Conservation (phyloP, 495 filamentous ascomycete species). For the Hypoxylon crocopeplum region DNA sequence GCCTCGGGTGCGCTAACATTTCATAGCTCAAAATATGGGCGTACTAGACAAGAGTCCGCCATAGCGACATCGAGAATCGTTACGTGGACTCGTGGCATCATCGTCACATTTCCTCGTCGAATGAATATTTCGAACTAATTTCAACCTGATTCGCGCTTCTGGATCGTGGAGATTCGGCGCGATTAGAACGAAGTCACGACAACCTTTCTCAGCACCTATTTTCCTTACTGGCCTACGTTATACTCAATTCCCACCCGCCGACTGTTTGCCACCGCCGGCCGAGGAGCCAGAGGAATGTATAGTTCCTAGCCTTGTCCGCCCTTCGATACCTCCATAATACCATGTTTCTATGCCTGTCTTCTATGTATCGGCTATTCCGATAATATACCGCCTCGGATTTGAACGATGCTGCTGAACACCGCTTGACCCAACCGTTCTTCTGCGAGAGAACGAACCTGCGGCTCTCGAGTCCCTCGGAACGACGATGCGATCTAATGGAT, state of each 20-base stretch:
- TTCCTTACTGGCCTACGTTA: constrained; percentile 43
- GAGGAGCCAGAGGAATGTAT: constrained; percentile 37
- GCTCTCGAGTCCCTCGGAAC: background rate
- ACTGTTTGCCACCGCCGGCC: constrained; percentile 32
- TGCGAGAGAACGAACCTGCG: background rate
- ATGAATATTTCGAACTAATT: constrained; percentile 48
- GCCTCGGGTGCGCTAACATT: constrained; percentile 33
- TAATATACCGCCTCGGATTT: constrained; percentile 31
- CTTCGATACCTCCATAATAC: constrained; percentile 36
- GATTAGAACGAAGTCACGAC: constrained; percentile 64
- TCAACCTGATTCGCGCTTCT: constrained; percentile 49
- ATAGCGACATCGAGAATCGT: constrained; percentile 1
- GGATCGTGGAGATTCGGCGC: constrained; percentile 54
- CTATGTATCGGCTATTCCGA: constrained; percentile 18
- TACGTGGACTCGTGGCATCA: constrained; percentile 41
- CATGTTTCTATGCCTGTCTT: constrained; percentile 29
- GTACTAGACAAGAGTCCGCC: constrained; percentile 51
- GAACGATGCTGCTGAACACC: constrained; percentile 9
- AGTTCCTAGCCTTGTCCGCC: constrained; percentile 19
- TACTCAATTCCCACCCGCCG: constrained; percentile 42
- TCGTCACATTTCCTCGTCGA: constrained; percentile 20
- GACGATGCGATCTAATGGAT: constrained; percentile 23
- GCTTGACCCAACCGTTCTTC: background rate
- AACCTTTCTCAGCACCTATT: constrained; percentile 49
- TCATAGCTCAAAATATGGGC: constrained; percentile 87